These are phyloP conservation scores for Amesomyces nigricolor DNA, from an alignment of 2,329 filamentous ascomycete species.

Conservation along the genomic window DNA sequence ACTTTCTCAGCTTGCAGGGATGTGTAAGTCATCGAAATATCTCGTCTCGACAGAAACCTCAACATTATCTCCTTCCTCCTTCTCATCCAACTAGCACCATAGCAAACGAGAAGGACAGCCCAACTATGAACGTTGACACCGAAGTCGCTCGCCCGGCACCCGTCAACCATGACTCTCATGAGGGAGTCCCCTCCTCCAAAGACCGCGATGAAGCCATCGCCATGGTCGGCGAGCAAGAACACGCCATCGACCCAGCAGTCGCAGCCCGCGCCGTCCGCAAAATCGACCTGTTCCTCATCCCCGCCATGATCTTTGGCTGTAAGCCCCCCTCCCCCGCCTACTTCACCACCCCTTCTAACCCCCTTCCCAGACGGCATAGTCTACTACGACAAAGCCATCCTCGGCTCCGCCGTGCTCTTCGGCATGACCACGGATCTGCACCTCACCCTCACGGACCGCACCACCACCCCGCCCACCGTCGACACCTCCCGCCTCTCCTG, in stretches of 20 bases:
- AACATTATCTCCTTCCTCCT: not conserved
- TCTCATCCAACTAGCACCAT: not conserved
- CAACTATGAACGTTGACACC: not conserved
- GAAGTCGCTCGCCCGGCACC: slow-evolving; percentile 2
- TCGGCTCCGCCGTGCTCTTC: slow-evolving; percentile 67
- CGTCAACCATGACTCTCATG: not conserved
- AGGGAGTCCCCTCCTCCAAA: slow-evolving; percentile 22
- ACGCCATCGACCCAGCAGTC: slow-evolving; percentile 44
- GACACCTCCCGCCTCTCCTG: slow-evolving; percentile 66
- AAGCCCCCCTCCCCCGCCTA: slow-evolving; percentile 7
- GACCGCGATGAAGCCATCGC: slow-evolving; percentile 47
- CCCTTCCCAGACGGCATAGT: slow-evolving; percentile 52
- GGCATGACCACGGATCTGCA: slow-evolving; percentile 67
- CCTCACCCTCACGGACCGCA: slow-evolving; percentile 46
- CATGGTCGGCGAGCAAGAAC: slow-evolving; percentile 53
- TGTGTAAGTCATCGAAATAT: not conserved
- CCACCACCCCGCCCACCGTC: slow-evolving; percentile 46
- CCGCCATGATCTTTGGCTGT: slow-evolving; percentile 49
- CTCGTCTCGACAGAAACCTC: not conserved
- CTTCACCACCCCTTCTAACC: not conserved
- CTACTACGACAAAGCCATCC: slow-evolving; percentile 70
- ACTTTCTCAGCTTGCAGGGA: not conserved
- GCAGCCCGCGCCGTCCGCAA: slow-evolving; percentile 47
- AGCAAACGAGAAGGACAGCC: not conserved
- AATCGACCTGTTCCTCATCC: slow-evolving; percentile 53